These are phyloP conservation scores for Trypanosoma mega DNA, from an alignment of 208 protist genomes.

Conservation along the genomic window DNA sequence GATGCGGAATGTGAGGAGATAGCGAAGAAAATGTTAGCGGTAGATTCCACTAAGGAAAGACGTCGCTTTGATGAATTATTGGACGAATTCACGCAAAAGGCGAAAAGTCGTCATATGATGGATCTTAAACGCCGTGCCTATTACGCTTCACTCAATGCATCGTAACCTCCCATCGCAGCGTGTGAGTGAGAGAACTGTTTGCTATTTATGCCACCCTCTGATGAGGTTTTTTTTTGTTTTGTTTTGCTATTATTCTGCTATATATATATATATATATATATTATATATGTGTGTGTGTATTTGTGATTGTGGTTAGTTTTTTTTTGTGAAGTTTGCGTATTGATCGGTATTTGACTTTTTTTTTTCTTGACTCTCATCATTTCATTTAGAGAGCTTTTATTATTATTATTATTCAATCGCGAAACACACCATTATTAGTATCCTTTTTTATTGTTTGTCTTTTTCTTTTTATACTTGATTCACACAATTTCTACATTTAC, in stretches of 20 bases:
- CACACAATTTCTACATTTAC: no score
- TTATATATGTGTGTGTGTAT: no score
- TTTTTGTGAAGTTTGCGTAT: no score
- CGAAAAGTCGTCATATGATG: conserved; percentile 63
- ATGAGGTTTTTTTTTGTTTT: conserved; percentile 2
- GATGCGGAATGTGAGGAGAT: conserved; percentile 26
- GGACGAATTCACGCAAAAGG: conserved; percentile 50
- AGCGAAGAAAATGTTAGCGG: conserved; percentile 23
- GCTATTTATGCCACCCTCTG: background rate
- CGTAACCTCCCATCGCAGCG: background rate
- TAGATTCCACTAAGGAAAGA: conserved; percentile 40
- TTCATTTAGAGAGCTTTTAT: no score
- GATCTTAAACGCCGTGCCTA: conserved; percentile 60
- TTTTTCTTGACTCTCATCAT: no score
- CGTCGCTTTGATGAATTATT: conserved; percentile 52
- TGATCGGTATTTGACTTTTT: no score
- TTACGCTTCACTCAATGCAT: conserved; percentile 13
- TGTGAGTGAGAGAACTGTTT: background rate
- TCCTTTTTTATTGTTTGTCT: no score
- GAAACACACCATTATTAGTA: no score
- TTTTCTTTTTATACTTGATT: no score
- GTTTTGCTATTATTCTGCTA: background rate
- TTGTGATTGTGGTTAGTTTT: no score
- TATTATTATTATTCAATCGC: no score
- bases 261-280: background rate